Evolutionary conservation across 345 rosid species (phyloP).

Genomic region (Dipteronia sinensis): DNA sequence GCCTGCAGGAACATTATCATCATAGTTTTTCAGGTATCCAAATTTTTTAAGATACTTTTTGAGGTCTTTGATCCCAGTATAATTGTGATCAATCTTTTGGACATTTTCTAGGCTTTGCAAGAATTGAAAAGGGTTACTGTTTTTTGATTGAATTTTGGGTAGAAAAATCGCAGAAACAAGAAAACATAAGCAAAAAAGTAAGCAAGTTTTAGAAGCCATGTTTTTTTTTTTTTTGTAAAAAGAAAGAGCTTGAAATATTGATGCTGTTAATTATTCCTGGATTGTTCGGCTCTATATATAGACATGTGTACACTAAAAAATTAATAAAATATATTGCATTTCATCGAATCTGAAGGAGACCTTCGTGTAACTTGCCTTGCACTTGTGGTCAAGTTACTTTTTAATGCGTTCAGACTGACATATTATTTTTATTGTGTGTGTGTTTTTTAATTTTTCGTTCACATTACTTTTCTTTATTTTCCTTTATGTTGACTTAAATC

Average conservation of each 20-base stretch:
- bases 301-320: background rate
- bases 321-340: too few relatives aligned
- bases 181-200: background rate
- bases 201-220: background rate
- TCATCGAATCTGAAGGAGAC: background rate
- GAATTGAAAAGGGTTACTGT: background rate
- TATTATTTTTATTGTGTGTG: too few relatives aligned
- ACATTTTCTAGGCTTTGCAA: conserved; percentile 3
- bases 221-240: too few relatives aligned
- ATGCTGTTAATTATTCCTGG: background rate
- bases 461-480: too few relatives aligned
- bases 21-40: conserved; percentile 18
- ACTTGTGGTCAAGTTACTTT: background rate
- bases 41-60: conserved; percentile 17
- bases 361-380: background rate
- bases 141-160: background rate
- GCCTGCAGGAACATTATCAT: background rate
- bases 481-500: too few relatives aligned
- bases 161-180: background rate
- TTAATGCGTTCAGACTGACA: background rate
- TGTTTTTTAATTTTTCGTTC: too few relatives aligned
- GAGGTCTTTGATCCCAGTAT: conserved; percentile 2
- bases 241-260: background rate
- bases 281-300: too few relatives aligned
- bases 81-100: conserved; percentile 14